Evolutionary conservation across 805 yeast genomes (phyloP).

Genomic region (Candida sanyiensis): DNA sequence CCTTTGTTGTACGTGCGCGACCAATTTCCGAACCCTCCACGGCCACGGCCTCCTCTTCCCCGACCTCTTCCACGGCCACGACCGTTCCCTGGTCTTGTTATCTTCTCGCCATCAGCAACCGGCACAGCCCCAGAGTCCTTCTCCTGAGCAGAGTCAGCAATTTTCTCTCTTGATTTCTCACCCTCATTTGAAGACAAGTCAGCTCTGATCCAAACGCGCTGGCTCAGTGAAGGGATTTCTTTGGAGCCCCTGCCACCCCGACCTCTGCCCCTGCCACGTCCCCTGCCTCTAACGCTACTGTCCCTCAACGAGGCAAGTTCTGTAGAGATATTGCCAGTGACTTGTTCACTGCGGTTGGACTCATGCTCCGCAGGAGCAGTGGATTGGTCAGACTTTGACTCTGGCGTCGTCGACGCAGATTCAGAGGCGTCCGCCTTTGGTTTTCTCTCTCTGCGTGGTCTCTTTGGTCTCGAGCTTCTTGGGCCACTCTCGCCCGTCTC

Average conservation of each 20-base stretch:
- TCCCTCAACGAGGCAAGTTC: background rate
- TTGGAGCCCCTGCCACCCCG: background rate
- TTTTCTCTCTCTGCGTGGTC: background rate
- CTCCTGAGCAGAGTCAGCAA: background rate
- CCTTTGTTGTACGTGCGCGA: constrained; percentile 7
- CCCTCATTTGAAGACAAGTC: too few relatives aligned
- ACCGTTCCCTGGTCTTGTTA: constrained; percentile 8
- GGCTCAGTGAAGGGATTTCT: background rate
- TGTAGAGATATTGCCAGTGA: too few relatives aligned
- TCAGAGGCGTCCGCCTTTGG: background rate
- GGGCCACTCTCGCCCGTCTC: background rate
- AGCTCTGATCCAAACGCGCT: too few relatives aligned
- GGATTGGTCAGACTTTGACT: too few relatives aligned
- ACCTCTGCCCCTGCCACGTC: constrained; percentile 10
- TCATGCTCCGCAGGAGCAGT: too few relatives aligned
- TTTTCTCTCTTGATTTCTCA: constrained; percentile 1
- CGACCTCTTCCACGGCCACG: constrained; percentile 25
- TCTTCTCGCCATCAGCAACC: background rate
- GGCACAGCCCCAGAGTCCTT: background rate
- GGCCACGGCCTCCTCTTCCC: constrained; percentile 9
- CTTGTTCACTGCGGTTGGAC: too few relatives aligned
- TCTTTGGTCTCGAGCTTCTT: background rate
- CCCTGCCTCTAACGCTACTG: background rate
- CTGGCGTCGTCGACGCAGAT: background rate
- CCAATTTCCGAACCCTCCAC: constrained; percentile 1